Percentiles rank a stretch among this genome's conserved stretches.
phyloP scores from a whole-genome alignment of 768 basidiomycete species.

The Baorangia bicolor region DNA sequence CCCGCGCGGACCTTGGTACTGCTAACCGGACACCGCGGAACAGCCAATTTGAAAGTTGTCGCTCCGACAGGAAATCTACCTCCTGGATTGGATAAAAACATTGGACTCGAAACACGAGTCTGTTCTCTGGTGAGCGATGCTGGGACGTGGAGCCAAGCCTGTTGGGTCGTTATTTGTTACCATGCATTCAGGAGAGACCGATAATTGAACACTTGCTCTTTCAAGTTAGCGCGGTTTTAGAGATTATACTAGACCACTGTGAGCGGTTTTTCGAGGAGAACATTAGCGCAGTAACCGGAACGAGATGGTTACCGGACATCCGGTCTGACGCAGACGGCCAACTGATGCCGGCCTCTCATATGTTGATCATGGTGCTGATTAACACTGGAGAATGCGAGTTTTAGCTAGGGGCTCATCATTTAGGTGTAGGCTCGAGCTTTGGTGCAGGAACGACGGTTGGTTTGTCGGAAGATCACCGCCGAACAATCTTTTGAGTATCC shows the following conservation, averaged over 20 bases:
- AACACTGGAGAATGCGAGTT: too few species aligned
- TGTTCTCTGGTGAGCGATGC: neutral
- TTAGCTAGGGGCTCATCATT: too few species aligned
- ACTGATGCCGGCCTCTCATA: too few species aligned
- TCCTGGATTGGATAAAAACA: constrained; percentile 42
- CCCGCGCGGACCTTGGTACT: constrained; percentile 36
- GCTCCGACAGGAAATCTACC: constrained; percentile 61
- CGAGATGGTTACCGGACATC: neutral
- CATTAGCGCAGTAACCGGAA: neutral
- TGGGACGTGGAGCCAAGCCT: neutral
- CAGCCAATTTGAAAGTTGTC: constrained; percentile 52
- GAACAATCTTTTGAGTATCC: too few species aligned
- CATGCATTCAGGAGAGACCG: neutral
- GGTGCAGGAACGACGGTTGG: too few species aligned
- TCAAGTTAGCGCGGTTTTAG: neutral
- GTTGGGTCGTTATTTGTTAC: neutral
- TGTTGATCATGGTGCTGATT: too few species aligned
- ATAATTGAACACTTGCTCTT: neutral
- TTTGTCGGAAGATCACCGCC: neutral
- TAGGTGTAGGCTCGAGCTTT: too few species aligned
- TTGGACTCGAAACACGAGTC: constrained; percentile 16
- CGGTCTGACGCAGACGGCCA: too few species aligned
- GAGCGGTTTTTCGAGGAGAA: neutral
- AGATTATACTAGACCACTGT: neutral
- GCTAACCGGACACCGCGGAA: constrained; percentile 42